A percentile compares a stretch with the other conserved stretches of the same genome.
Conservation (phyloP, 2,329 filamentous ascomycete species). For the Colletotrichum sp. region DNA sequence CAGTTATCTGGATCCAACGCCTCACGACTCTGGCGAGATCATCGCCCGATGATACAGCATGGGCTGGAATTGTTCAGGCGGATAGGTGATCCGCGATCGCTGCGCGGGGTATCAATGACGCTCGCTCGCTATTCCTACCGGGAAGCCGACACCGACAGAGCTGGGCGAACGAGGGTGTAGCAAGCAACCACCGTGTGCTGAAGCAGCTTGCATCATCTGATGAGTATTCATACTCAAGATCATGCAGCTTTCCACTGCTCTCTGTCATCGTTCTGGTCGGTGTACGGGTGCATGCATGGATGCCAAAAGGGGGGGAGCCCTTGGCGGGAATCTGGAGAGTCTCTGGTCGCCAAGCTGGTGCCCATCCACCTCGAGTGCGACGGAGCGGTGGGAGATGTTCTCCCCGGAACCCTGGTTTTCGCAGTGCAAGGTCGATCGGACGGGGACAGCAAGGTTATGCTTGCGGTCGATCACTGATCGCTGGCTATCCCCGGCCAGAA, state of each 20-base stretch:
- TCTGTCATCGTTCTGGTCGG: constrained; percentile 1
- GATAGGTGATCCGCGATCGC: neutral
- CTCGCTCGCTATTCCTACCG: neutral
- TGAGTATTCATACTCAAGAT: neutral
- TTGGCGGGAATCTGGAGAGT: neutral
- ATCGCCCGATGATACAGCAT: neutral
- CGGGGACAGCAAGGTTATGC: constrained; percentile 5
- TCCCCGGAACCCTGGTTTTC: constrained; percentile 8
- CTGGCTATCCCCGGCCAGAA: neutral
- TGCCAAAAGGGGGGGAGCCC: neutral
- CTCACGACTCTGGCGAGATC: neutral
- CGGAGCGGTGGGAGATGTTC: constrained; percentile 13
- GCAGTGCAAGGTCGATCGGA: neutral
- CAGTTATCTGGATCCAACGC: neutral
- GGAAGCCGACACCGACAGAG: neutral
- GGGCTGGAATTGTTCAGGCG: neutral
- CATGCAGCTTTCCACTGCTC: constrained; percentile 8
- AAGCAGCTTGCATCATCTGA: neutral
- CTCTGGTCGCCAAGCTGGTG: neutral
- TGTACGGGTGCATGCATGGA: constrained; percentile 12
- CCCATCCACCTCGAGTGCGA: constrained; percentile 6
- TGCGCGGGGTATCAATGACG: neutral
- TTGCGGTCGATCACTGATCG: constrained; percentile 19
- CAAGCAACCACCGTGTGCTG: neutral
- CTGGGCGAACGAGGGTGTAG: neutral